Base-by-base conservation (phyloP, 257 asterid genomes). In the Jacaranda mimosifolia region DNA sequence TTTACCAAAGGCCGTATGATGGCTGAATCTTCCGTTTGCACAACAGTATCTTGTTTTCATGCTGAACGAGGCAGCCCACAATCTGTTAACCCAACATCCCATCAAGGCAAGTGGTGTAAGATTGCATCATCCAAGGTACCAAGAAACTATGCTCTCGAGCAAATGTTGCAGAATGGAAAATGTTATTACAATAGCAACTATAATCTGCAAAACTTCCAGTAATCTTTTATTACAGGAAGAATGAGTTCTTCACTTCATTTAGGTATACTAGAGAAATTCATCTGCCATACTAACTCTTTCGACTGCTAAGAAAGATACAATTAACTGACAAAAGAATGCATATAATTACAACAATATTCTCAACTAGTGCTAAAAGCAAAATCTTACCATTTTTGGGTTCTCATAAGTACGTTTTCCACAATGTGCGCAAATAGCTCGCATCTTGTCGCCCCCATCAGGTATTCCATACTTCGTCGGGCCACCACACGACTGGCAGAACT, bases 11-110 rank as follows among this genome's bases (percentile, higher is more conserved):
- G 82, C 98, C 99, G 72, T 77, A 84, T 35, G 99, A 95, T 19
- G 99, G 99, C 67, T 93, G 97, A 71, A 95, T 95, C 63, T 93
- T 93, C 81, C 99, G 88, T 81, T 82, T 93, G 85, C 99, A 95
- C 56, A 95, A 72, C 38, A 95, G 83, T 81, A 95, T 85, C 87
- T 91, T 95, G 85, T 91, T 89, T 70, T 91, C 98, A 72, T 95
- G 98, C 89, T 93, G 97, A 35, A 95, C 87, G 77, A 95, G 95
- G 89, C 98, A 95, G 60, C 99, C 99, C 0, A 95, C 99, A 11
- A 95, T 94, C 99, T 95, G 80, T 38, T 7, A 73, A 73, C 40
- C 73, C 38, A 58, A 68, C 63, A 52, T 67, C 60, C 49, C 42
- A 73, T 52, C 38, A 74, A 19, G 45, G 65, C 32, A 43, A 77